Evolutionary conservation across 2,329 filamentous ascomycete species (phyloP).

Genomic region (Alternaria gansuensis): DNA sequence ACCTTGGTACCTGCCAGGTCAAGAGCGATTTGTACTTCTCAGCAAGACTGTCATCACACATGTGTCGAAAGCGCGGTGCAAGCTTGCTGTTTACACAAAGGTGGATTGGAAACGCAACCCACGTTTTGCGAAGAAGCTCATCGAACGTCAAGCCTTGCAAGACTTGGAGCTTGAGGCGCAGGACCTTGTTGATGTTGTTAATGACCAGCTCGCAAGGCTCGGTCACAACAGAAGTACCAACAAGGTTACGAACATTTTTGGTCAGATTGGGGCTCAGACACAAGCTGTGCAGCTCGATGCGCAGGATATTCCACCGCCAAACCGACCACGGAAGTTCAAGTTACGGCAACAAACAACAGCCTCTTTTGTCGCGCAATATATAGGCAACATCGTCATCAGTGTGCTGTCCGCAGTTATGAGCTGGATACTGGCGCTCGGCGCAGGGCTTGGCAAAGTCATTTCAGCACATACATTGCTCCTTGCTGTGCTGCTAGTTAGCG

Average conservation of each 20-base stretch:
- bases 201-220: conserved; percentile 78
- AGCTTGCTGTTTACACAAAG: conserved; percentile 85
- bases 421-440: conserved; percentile 73
- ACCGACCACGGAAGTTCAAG: conserved; percentile 51
- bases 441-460: conserved; percentile 71
- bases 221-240: conserved; percentile 78
- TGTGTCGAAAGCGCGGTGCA: conserved; percentile 88
- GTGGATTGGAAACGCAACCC: conserved; percentile 80
- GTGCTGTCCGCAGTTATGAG: conserved; percentile 79
- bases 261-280: conserved; percentile 74
- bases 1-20: conserved; percentile 86
- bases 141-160: conserved; percentile 73
- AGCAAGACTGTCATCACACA: conserved; percentile 95
- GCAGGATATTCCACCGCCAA: conserved; percentile 50
- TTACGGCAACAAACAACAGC: conserved; percentile 66
- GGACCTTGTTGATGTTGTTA: conserved; percentile 77
- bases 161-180: conserved; percentile 77
- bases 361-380: conserved; percentile 75
- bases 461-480: conserved; percentile 80
- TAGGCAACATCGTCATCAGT: conserved; percentile 77
- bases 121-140: conserved; percentile 57
- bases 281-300: conserved; percentile 62
- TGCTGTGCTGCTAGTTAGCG: conserved; percentile 71
- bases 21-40: conserved; percentile 79
- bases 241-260: conserved; percentile 81